Evolutionary conservation across 352 stramenopile species (phyloP).

Genomic region (Phytophthora lateralis): DNA sequence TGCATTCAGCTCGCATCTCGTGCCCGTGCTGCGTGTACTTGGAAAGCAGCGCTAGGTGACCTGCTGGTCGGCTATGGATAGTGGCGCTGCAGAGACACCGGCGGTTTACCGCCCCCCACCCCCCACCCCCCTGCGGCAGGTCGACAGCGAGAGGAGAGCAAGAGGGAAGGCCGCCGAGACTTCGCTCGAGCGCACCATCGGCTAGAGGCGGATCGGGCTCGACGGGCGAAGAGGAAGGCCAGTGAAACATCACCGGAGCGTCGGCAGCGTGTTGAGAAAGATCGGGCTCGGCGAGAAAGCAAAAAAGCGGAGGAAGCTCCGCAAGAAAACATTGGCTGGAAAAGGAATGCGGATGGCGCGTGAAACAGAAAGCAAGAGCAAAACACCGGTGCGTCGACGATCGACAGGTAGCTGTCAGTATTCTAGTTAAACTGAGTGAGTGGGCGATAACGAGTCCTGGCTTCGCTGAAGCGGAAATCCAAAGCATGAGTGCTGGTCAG

Average conservation of each 20-base stretch:
- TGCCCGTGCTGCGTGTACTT: too few species aligned
- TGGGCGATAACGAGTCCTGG: not conserved
- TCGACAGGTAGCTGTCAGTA: not conserved
- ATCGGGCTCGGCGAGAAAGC: not conserved
- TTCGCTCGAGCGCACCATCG: not conserved
- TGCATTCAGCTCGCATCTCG: not conserved
- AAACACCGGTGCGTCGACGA: not conserved
- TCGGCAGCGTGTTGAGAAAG: not conserved
- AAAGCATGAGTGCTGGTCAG: not conserved
- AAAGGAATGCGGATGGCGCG: not conserved
- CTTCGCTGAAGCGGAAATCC: not conserved
- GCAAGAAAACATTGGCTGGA: not conserved
- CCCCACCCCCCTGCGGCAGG: not conserved
- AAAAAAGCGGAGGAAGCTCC: not conserved
- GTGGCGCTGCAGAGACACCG: not conserved
- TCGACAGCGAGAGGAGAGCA: not conserved
- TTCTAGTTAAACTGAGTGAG: not conserved
- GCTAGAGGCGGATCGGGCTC: not conserved
- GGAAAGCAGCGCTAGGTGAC: not conserved
- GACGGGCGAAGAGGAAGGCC: too few species aligned
- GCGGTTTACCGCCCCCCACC: too few species aligned
- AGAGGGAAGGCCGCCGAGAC: not conserved
- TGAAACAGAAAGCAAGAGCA: not conserved
- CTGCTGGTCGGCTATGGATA: not conserved
- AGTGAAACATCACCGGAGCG: too few species aligned